phyloP scores from a whole-genome alignment of 208 protist genomes.

The Lotmaria passim region DNA sequence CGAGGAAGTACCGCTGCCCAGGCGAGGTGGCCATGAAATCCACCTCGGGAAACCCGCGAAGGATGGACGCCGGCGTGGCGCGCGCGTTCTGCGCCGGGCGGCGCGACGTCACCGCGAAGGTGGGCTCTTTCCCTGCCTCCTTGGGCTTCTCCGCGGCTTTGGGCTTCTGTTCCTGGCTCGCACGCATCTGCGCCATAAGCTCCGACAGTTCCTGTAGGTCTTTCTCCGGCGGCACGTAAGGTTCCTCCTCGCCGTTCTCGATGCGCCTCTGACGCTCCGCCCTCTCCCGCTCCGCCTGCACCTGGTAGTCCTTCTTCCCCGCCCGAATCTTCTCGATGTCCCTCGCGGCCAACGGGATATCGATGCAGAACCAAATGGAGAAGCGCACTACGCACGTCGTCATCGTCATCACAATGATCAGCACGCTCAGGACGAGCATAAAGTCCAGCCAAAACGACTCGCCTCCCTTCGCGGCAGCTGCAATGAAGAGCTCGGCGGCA shows the following conservation, averaged over 20 bases:
- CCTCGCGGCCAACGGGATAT: constrained; percentile 28
- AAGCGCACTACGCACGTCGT: constrained; percentile 44
- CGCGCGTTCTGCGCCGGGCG: constrained; percentile 29
- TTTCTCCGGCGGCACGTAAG: constrained; percentile 22
- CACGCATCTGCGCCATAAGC: constrained; percentile 16
- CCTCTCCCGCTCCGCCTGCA: constrained; percentile 33
- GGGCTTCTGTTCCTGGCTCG: neutral
- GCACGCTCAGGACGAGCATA: constrained; percentile 25
- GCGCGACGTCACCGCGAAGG: constrained; percentile 30
- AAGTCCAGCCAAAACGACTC: constrained; percentile 54
- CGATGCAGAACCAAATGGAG: constrained; percentile 45
- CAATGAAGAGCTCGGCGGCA: constrained; percentile 41
- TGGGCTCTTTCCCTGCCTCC: constrained; percentile 7
- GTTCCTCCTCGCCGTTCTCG: constrained; percentile 34
- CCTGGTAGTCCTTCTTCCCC: constrained; percentile 39
- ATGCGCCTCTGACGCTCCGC: constrained; percentile 30
- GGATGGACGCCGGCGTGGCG: constrained; percentile 39
- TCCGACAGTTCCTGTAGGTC: constrained; percentile 34
- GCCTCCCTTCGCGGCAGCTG: constrained; percentile 22
- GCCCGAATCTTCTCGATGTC: constrained; percentile 37
- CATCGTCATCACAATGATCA: constrained; percentile 35
- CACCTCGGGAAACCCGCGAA: constrained; percentile 67
- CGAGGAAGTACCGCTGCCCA: constrained; percentile 61
- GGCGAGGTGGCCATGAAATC: constrained; percentile 71
- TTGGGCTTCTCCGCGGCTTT: neutral